These are phyloP conservation scores for Apiospora hydei DNA, from an alignment of 2,329 filamentous ascomycete genomes.

Conservation along the genomic window DNA sequence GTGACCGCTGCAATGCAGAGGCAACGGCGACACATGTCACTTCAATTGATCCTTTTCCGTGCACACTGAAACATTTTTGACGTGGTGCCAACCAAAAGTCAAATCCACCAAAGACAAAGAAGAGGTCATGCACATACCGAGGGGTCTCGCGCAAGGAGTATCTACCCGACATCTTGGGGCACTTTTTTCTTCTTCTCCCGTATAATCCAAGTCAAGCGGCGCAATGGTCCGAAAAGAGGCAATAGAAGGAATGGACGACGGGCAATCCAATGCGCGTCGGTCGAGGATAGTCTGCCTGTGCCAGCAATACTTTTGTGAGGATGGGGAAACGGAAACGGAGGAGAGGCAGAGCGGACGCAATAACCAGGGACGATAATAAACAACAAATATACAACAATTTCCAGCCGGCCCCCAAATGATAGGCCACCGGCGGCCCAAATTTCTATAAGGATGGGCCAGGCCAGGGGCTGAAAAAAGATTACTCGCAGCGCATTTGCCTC, in stretches of 20 bases:
- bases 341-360: slow-evolving; percentile 21
- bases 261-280: slow-evolving; percentile 38
- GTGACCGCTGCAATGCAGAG: background rate
- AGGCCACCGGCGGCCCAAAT: slow-evolving; percentile 5
- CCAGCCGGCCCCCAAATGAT: background rate
- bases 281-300: background rate
- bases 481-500: slow-evolving; percentile 1
- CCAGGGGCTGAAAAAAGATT: slow-evolving; percentile 13
- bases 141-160: slow-evolving; percentile 39
- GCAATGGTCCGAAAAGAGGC: slow-evolving; percentile 25
- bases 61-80: background rate
- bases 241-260: slow-evolving; percentile 37
- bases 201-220: slow-evolving; percentile 24
- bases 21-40: background rate
- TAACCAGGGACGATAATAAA: slow-evolving; percentile 13
- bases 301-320: background rate
- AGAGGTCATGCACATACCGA: slow-evolving; percentile 31
- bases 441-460: background rate
- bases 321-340: background rate
- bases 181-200: background rate
- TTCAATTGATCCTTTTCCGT: background rate
- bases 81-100: background rate
- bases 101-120: background rate
- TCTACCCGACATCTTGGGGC: slow-evolving; percentile 34
- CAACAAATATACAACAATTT: slow-evolving; percentile 18